Evolutionary conservation across 192 early-diverging fungal species (phyloP).

Genomic region (Lobulomyces angularis): DNA sequence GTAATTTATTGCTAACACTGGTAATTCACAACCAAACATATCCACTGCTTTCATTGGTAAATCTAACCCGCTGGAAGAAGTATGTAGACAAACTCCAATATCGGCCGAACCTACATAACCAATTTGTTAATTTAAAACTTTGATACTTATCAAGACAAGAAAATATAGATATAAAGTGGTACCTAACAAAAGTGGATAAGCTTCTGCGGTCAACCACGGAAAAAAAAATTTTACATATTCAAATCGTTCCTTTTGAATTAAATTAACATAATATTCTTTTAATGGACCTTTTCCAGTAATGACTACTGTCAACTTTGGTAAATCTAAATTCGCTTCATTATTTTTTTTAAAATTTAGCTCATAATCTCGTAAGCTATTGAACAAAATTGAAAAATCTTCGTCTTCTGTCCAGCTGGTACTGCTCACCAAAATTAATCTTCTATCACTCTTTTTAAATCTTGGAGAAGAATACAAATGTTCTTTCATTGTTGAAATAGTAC

Average conservation of each 20-base stretch:
- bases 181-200: constrained; percentile 80
- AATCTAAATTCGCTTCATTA: constrained; percentile 28
- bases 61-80: constrained; percentile 87
- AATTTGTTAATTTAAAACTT: constrained; percentile 2
- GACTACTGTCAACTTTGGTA: constrained; percentile 51
- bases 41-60: constrained; percentile 98
- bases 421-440: constrained; percentile 73
- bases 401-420: constrained; percentile 93
- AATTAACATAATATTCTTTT: constrained; percentile 53
- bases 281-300: constrained; percentile 89
- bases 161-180: constrained; percentile 1
- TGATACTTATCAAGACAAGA: neutral
- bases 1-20: constrained; percentile 63
- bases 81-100: constrained; percentile 86
- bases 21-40: constrained; percentile 92
- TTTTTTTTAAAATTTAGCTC: constrained; percentile 25
- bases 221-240: constrained; percentile 54
- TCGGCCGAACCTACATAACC: constrained; percentile 61
- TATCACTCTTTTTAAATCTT: constrained; percentile 28
- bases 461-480: constrained; percentile 4
- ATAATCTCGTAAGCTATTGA: constrained; percentile 42
- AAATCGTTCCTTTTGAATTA: constrained; percentile 40
- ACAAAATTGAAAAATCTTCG: constrained; percentile 80
- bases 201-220: constrained; percentile 63
- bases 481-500: constrained; percentile 30